Base-by-base conservation (phyloP, 2,329 filamentous ascomycete species). In the Fusarium sp. region DNA sequence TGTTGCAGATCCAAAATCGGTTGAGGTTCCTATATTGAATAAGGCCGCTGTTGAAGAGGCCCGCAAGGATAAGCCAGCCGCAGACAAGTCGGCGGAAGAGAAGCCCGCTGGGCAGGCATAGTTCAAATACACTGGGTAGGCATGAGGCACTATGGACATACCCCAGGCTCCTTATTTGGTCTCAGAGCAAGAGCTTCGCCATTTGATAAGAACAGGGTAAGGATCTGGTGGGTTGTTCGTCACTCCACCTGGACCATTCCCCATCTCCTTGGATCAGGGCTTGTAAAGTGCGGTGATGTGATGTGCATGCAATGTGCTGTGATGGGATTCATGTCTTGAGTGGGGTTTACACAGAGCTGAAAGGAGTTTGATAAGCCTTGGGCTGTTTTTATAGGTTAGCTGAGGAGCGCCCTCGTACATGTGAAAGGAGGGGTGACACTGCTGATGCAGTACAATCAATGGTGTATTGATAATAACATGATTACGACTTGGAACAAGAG, bases 1-100 rank as follows among this genome's bases (percentile, higher is more conserved):
- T n/a, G 73, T 75, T 46, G 71, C 79, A 11, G 78, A 80, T 44
- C 68, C 71, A 38, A 67, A 73, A 41, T 69, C 71, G 29, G 52
- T 74, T 15, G 71, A 66, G 44, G 67, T 74, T 35, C 71, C 71
- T 25, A 56, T 52, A 52, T 33, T 55, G 68, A 73, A 74, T 44
- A 78, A 74, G 59, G 55, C 68, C 33, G 67, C 62, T 23, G 63
- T 72, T 37, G 60, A 59, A 35, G 70, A 74, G 46, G 62, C 63
- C 21, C 44, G 66, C 35, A 75, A 75, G 58, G 63, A 76, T 25
- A 73, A 74, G 33, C 44, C 44, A 16, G 61, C 19, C 23, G 44
- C 39, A 51, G 62, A 74, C 6, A 73, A 73, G 41, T 52, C 67
- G 10, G 42, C 60, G 49, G 52, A 70, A 45, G 52, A 63, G 41